Evolutionary conservation across 352 stramenopile genomes (phyloP).

Genomic region (Phytophthora ohioensis): DNA sequence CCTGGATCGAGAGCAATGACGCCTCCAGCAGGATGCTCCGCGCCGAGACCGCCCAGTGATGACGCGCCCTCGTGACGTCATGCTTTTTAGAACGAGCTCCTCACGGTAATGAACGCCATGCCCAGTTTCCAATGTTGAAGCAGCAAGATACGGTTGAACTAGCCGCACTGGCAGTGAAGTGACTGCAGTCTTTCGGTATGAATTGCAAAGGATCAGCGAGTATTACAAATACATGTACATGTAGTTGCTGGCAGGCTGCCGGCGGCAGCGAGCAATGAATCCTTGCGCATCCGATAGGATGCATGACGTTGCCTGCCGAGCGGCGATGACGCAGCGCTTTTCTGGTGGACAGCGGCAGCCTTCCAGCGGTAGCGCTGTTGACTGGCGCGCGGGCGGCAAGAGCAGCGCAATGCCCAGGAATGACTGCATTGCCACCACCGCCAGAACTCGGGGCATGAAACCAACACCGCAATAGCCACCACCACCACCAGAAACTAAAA

Average conservation of each 20-base stretch:
- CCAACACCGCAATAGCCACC: neutral
- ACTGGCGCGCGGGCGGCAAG: neutral
- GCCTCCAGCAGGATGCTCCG: slow-evolving; percentile 78
- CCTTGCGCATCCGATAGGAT: slow-evolving; percentile 19
- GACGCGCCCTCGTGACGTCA: neutral
- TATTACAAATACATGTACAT: neutral
- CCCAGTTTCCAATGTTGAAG: slow-evolving; percentile 21
- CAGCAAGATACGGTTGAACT: slow-evolving; percentile 2
- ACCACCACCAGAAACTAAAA: slow-evolving; percentile 30
- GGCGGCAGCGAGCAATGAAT: neutral
- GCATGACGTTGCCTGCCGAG: slow-evolving; percentile 26
- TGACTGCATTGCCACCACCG: slow-evolving; percentile 2
- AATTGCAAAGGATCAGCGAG: neutral
- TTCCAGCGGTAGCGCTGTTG: neutral
- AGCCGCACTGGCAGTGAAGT: neutral
- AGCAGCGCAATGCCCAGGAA: slow-evolving; percentile 14
- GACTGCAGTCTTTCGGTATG: neutral
- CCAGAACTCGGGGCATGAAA: slow-evolving; percentile 14
- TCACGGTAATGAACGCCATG: slow-evolving; percentile 34
- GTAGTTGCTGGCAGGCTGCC: neutral
- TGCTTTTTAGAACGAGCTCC: slow-evolving; percentile 31
- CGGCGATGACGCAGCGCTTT: slow-evolving; percentile 17
- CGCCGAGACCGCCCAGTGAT: slow-evolving; percentile 35
- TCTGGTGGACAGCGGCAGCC: neutral
- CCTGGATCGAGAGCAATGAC: slow-evolving; percentile 83